Conservation (phyloP, 331 rosid genomes). For the Erythrophleum ivorense region DNA sequence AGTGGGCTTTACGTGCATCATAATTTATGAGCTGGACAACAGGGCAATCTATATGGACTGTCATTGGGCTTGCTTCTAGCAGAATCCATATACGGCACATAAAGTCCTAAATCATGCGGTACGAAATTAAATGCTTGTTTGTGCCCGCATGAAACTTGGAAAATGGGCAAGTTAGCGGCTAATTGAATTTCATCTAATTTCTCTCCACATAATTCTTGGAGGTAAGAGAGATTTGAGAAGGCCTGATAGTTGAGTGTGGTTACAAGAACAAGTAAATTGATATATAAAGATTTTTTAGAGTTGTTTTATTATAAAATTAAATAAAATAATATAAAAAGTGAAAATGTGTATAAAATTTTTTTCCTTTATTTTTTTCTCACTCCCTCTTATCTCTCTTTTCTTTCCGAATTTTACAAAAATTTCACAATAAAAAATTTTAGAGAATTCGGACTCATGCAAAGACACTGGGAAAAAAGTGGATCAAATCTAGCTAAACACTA, state of each 20-base stretch:
- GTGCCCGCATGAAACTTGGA: too few relatives aligned
- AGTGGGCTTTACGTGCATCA: background rate
- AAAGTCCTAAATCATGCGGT: too few relatives aligned
- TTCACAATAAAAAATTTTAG: too few relatives aligned
- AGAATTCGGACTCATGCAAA: background rate
- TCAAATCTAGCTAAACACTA: background rate
- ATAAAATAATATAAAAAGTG: too few relatives aligned
- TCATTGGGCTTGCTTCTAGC: slow-evolving; percentile 24
- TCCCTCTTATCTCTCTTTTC: too few relatives aligned
- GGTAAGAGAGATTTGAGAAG: background rate
- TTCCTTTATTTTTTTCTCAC: too few relatives aligned
- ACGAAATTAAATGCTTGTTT: background rate
- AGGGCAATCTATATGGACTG: background rate
- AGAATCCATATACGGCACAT: background rate
- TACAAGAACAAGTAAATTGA: background rate
- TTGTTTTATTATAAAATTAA: too few relatives aligned
- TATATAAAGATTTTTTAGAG: too few relatives aligned
- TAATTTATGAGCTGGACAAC: background rate
- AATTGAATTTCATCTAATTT: background rate
- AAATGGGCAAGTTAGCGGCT: background rate
- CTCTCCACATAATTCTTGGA: background rate
- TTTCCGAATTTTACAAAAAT: too few relatives aligned
- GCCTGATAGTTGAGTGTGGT: background rate
- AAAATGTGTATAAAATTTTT: too few relatives aligned
- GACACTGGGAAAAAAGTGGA: background rate